phyloP scores from a whole-genome alignment of 306 rosid genomes.

The Vigna hirtella region DNA sequence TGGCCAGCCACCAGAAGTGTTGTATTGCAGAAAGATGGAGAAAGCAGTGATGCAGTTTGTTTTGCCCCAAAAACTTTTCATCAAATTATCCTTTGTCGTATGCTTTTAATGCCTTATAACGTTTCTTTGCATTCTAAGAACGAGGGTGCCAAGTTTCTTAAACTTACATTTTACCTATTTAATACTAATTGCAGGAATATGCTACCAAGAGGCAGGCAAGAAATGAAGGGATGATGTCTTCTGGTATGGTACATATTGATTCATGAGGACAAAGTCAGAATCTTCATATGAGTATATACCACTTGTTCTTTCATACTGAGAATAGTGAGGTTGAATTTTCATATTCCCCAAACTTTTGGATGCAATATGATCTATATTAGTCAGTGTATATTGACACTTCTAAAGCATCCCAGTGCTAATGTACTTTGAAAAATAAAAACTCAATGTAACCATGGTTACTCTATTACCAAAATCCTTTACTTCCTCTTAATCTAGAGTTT shows the following conservation, averaged over 20 bases:
- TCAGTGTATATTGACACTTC: background rate
- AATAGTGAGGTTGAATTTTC: background rate
- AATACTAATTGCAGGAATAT: constrained; percentile 4
- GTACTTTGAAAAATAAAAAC: background rate
- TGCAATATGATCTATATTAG: background rate
- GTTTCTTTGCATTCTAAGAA: constrained; percentile 3
- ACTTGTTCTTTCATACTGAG: background rate
- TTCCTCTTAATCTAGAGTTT: no score
- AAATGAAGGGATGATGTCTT: background rate
- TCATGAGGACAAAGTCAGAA: background rate
- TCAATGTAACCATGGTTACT: background rate
- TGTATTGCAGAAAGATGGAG: background rate
- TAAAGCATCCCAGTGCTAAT: background rate
- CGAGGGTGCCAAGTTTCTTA: background rate
- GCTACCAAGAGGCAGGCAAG: background rate
- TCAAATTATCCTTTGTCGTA: background rate
- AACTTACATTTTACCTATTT: background rate
- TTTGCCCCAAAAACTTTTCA: background rate
- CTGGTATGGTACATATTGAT: background rate
- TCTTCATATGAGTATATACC: background rate
- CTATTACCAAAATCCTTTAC: background rate
- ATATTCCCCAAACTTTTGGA: constrained; percentile 19
- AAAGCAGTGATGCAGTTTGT: background rate
- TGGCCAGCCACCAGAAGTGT: no score
- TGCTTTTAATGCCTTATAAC: constrained; percentile 15